Evolutionary conservation across 208 protist genomes (phyloP).

Genomic region (Leishmania aethiopica): DNA sequence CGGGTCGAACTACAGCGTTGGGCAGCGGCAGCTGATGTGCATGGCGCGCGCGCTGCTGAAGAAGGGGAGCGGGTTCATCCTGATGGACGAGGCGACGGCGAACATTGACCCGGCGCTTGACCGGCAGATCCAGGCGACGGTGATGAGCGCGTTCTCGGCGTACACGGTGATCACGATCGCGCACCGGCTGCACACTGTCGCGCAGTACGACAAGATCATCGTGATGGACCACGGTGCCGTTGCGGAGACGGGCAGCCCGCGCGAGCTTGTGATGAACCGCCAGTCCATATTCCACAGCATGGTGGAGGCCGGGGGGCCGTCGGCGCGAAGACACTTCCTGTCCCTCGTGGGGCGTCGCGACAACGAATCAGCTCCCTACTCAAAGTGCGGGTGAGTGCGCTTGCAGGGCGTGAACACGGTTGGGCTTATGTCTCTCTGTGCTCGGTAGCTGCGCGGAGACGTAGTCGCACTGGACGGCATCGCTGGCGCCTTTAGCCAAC

Average conservation of each 20-base stretch:
- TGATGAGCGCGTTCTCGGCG: constrained; percentile 54
- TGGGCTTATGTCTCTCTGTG: background rate
- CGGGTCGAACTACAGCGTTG: constrained; percentile 75
- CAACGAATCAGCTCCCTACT: background rate
- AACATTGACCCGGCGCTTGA: constrained; percentile 77
- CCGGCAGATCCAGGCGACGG: constrained; percentile 57
- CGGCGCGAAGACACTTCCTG: background rate
- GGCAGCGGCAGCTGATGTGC: constrained; percentile 79
- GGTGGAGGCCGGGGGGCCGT: constrained; percentile 42
- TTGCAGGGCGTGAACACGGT: background rate
- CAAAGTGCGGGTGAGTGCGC: background rate
- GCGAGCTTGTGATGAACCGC: constrained; percentile 35
- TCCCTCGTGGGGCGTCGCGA: background rate
- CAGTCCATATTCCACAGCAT: constrained; percentile 44
- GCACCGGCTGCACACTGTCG: constrained; percentile 82
- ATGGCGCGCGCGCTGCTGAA: constrained; percentile 73
- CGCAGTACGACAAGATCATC: constrained; percentile 74
- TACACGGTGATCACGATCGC: constrained; percentile 87
- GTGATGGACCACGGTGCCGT: constrained; percentile 76
- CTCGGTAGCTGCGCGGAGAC: background rate
- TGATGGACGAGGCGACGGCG: constrained; percentile 88
- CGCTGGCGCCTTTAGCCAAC: background rate
- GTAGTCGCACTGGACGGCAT: background rate
- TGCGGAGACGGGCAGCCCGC: constrained; percentile 62
- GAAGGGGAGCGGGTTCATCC: constrained; percentile 57